Conservation (phyloP, 2,329 filamentous ascomycete species). For the Fusarium haematococcum region DNA sequence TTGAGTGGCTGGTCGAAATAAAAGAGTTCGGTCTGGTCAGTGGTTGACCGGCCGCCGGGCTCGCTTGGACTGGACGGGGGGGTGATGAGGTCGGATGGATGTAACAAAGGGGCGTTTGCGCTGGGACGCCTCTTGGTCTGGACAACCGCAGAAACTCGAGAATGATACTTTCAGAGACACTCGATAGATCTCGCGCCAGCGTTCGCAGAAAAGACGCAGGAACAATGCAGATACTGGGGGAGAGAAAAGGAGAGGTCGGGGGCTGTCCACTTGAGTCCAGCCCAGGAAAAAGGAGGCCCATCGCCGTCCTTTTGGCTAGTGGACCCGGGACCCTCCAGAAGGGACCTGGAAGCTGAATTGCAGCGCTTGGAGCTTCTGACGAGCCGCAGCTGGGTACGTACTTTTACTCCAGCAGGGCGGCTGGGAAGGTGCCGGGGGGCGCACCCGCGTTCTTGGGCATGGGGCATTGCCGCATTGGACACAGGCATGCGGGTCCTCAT, state of each 20-base stretch:
- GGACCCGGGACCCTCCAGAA: slow-evolving; percentile 33
- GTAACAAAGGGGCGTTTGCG: slow-evolving; percentile 34
- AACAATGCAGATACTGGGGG: slow-evolving; percentile 16
- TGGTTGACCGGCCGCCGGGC: slow-evolving; percentile 25
- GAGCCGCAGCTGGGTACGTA: slow-evolving; percentile 19
- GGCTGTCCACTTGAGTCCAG: not conserved
- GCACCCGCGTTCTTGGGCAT: slow-evolving; percentile 30
- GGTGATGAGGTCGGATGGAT: slow-evolving; percentile 18
- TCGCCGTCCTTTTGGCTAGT: slow-evolving; percentile 35
- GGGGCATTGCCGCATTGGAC: slow-evolving; percentile 18
- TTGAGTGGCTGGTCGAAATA: slow-evolving; percentile 25
- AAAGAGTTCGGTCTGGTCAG: slow-evolving; percentile 9
- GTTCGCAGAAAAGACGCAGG: slow-evolving; percentile 7
- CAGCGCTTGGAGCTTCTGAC: slow-evolving; percentile 23
- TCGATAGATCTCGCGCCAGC: not conserved
- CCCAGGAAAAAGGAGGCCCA: slow-evolving; percentile 44
- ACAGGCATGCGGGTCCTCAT: not conserved
- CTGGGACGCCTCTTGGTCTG: slow-evolving; percentile 16
- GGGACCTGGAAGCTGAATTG: slow-evolving; percentile 33
- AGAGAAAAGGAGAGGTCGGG: slow-evolving; percentile 39
- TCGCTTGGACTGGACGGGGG: not conserved
- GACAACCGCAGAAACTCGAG: slow-evolving; percentile 11
- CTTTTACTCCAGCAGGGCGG: slow-evolving; percentile 22
- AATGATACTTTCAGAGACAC: slow-evolving; percentile 13
- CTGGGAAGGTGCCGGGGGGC: slow-evolving; percentile 29